phyloP scores from a whole-genome alignment of 768 basidiomycete genomes.

The Erythrobasidium yunnanense region DNA sequence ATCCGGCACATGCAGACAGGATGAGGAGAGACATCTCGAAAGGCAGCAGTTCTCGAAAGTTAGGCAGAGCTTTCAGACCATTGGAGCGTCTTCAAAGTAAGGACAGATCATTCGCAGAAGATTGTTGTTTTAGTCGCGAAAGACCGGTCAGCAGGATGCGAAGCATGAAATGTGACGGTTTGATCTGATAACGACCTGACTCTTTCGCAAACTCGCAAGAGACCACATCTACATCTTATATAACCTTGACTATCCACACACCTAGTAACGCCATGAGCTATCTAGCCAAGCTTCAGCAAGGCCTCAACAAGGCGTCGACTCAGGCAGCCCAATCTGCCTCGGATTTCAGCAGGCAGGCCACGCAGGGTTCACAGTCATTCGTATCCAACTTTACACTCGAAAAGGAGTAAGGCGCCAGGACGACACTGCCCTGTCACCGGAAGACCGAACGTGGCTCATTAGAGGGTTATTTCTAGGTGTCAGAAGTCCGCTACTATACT shows the following conservation, averaged over 20 bases:
- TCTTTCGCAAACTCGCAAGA: neutral
- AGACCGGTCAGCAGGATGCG: too few relatives aligned
- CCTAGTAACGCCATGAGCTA: neutral
- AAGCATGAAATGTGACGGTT: neutral
- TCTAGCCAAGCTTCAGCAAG: conserved; percentile 10
- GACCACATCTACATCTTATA: neutral
- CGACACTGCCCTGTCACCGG: too few relatives aligned
- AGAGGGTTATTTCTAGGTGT: neutral
- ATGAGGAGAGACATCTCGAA: too few relatives aligned
- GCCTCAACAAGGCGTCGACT: neutral
- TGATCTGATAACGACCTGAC: neutral
- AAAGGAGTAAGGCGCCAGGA: conserved; percentile 17
- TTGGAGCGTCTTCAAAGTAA: too few relatives aligned
- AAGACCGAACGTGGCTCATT: too few relatives aligned
- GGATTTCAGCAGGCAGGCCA: conserved; percentile 15
- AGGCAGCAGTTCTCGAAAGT: too few relatives aligned
- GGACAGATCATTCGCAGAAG: too few relatives aligned
- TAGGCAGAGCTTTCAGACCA: too few relatives aligned
- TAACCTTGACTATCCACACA: neutral
- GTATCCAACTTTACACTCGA: conserved; percentile 9
- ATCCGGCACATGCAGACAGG: too few relatives aligned
- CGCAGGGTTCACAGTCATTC: neutral
- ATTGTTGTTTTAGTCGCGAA: too few relatives aligned
- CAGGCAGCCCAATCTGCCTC: neutral
- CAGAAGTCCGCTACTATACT: neutral